Evolutionary conservation across 352 stramenopile genomes (phyloP).

Genomic region (Plasmopara viticola): DNA sequence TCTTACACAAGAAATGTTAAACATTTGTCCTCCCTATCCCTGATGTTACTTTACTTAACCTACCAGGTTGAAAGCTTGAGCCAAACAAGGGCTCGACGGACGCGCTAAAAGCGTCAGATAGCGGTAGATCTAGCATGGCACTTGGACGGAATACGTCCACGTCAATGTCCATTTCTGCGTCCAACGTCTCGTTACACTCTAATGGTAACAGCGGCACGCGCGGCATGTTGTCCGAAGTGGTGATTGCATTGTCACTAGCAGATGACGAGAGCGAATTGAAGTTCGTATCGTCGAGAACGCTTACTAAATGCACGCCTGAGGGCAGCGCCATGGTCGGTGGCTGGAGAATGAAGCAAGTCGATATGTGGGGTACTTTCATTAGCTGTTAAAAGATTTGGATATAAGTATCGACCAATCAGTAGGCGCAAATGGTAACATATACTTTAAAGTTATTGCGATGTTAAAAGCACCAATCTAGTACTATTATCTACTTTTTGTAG

Average conservation of each 20-base stretch:
- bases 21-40: background rate
- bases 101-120: conserved; percentile 43
- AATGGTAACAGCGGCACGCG: conserved; percentile 17
- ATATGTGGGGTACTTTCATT: background rate
- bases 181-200: conserved; percentile 20
- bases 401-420: too few relatives aligned
- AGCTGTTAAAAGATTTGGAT: background rate
- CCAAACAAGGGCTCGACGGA: conserved; percentile 21
- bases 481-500: too few relatives aligned
- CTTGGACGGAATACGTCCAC: conserved; percentile 57
- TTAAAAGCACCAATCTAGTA: too few relatives aligned
- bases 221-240: conserved; percentile 12
- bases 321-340: conserved; percentile 19
- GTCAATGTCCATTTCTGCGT: conserved; percentile 62
- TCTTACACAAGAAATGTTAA: conserved; percentile 5
- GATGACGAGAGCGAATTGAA: conserved; percentile 11
- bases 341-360: conserved; percentile 4
- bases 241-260: background rate
- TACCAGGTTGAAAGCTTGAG: conserved; percentile 34
- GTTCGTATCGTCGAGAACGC: conserved; percentile 28
- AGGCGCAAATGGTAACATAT: too few relatives aligned
- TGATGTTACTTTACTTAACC: conserved; percentile 4
- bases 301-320: conserved; percentile 34
- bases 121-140: conserved; percentile 44
- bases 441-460: too few relatives aligned